Base-by-base conservation (phyloP, 1,139 yeast species). In the Scheffersomyces lignicola region DNA sequence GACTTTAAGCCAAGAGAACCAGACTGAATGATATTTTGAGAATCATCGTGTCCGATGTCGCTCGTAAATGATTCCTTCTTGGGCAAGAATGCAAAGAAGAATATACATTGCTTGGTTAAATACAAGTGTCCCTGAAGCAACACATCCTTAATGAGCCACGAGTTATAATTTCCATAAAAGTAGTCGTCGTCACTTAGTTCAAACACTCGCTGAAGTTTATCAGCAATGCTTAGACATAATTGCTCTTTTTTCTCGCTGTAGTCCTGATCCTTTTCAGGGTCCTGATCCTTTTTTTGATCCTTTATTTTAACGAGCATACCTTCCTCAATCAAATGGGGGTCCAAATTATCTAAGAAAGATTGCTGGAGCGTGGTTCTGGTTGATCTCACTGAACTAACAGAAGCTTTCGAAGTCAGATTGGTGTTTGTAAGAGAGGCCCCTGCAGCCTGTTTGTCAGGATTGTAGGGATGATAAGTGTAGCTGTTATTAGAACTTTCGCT, bases 61-160 rank as follows among this genome's bases (percentile, higher is more conserved):
- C 38, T 37, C 37, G 24, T 34, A 34, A 13, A 33, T 29, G 12
- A 18, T 25, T 2, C 27, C 40, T 15, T 31, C 36, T 73, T 73
- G 0, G 97, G 96, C n/a, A 90, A 58, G 47, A 80, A 83, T 0
- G 97, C 94, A 61, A 84, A 83, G 54, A 87, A 90, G 32, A 88
- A 62, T 7, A 90, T 58, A 43, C 78, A 76, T 10, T 73, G 65
- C 30, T 67, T 60, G 2, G 97, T 89, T 24, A 90, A 59, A 49
- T 85, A 85, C 11, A 88, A 56, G 48, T 85, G 90, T 2, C 97
- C 97, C 55, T 89, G 97, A 20, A 89, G 61, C 24, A 90, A 62
- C 1, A 90, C 94, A 49, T 87, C 95, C 42, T 81, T 76, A 36
- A 88, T 68, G 27, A 90, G 62, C 96, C 96, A 90, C 22, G 89